Evolutionary conservation across 2,329 filamentous ascomycete species (phyloP).

Genomic region (Penicillium glabrum): DNA sequence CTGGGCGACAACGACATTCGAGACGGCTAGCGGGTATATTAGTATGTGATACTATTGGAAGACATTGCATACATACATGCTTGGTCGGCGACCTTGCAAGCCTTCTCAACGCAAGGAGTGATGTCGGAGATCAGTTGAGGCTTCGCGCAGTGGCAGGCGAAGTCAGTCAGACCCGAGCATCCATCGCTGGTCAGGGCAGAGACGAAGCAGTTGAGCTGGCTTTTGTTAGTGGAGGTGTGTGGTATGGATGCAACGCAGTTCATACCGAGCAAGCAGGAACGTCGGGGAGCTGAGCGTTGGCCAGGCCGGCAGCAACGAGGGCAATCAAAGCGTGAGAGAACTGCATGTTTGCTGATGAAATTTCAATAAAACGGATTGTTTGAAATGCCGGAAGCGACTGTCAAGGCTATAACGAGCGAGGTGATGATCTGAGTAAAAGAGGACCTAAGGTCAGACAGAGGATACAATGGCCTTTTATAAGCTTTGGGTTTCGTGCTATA

Average conservation of each 20-base stretch:
- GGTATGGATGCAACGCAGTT: background rate
- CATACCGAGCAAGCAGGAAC: constrained; percentile 51
- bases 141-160: constrained; percentile 52
- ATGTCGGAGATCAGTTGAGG: constrained; percentile 42
- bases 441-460: constrained; percentile 4
- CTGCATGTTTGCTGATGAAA: constrained; percentile 31
- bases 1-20: constrained; percentile 32
- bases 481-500: background rate
- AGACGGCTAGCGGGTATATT: constrained; percentile 30
- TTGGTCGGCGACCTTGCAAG: constrained; percentile 42
- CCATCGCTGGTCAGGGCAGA: constrained; percentile 43
- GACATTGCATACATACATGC: constrained; percentile 26
- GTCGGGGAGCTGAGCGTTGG: constrained; percentile 46
- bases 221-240: background rate
- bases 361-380: background rate
- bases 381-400: constrained; percentile 21
- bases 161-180: constrained; percentile 49
- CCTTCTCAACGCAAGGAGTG: constrained; percentile 48
- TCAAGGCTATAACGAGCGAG: constrained; percentile 18
- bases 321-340: constrained; percentile 33
- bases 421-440: constrained; percentile 5
- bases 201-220: constrained; percentile 50
- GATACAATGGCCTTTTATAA: constrained; percentile 21
- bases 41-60: background rate
- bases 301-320: constrained; percentile 46